Evolutionary conservation across 768 basidiomycete genomes (phyloP), one percentile per base, ranked within the genome.

Genomic region (Suillus weaverae): DNA sequence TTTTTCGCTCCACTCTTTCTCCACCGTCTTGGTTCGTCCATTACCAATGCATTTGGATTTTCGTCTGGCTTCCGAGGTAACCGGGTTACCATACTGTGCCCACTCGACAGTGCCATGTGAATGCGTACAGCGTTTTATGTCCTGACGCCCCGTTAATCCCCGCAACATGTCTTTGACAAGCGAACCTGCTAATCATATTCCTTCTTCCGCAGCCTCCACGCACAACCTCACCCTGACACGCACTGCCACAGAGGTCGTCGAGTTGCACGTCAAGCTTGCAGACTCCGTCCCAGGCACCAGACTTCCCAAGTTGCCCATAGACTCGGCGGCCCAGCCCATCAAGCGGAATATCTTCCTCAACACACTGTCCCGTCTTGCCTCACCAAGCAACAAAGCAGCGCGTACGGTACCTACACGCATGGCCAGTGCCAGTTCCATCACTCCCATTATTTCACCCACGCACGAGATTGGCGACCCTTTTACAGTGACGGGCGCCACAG

Each of bases 151-250:
- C 71, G 66, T 9, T 44, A 56, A 4, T 65, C 60, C 5, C 62
- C 69, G 55, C 13, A 30, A 66, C 69, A 60, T 74, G 69, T 63
- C 64, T 62, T 39, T 57, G 20, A 60, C 62, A 44, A 69, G 56
- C 60, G 20, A 64, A 62, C 55, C 70, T 66, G 69, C 76, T 76
- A 71, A 79, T 72, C 62, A 71, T 64, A 68, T 66, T 65, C 70
- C 70, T 71, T 63, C 66, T 41, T 70, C 50, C 70, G 48, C 79
- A 93, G 94, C 94, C 26, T 90, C 94, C 35, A 95, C 91, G 30
- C 92, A 95, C 78, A 92, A 94, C 80, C 83, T 95, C 59, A 96
- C 94, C 46, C 86, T 96, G 54, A 91, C 89, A 9, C 87, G 94
- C 65, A 88, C 88, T 63, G 85, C 86, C 55, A 81, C 83, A 68